A percentile compares a stretch with the other conserved stretches of the same genome.
Conservation (phyloP, 2,329 filamentous ascomycete species). For the Zarea fungicola region DNA sequence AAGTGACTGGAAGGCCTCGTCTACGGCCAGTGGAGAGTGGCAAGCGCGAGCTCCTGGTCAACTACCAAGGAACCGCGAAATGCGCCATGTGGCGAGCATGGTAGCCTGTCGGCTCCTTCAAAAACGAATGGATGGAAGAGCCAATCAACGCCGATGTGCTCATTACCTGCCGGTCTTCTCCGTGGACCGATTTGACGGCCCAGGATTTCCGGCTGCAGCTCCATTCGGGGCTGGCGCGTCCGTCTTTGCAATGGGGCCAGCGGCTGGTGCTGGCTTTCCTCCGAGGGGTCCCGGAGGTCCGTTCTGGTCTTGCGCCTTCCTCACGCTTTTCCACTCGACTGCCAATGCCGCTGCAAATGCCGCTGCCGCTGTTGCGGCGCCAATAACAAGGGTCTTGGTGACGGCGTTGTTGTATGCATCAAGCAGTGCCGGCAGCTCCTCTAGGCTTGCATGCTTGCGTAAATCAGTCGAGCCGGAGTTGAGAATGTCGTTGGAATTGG, state of each 20-base stretch:
- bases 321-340: conserved; percentile 8
- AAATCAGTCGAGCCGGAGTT: conserved; percentile 5
- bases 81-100: neutral
- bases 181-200: neutral
- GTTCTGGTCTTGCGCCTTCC: conserved; percentile 7
- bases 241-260: neutral
- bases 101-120: neutral
- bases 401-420: conserved; percentile 6
- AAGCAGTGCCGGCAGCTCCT: conserved; percentile 4
- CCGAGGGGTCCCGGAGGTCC: neutral
- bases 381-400: conserved; percentile 6
- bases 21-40: neutral
- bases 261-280: conserved; percentile 1
- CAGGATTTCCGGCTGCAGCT: neutral
- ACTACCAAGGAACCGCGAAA: neutral
- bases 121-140: neutral
- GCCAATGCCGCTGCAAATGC: conserved; percentile 6
- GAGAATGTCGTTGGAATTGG: conserved; percentile 2
- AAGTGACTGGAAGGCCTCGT: neutral
- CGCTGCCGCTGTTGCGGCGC: conserved; percentile 4
- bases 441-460: neutral
- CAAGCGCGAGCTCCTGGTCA: neutral
- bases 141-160: neutral
- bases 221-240: neutral
- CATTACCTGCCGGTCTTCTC: neutral